A percentile compares a stretch with the other conserved stretches of the same genome.
phyloP scores from a whole-genome alignment of 768 basidiomycete species.

The Suillus tomentosus region DNA sequence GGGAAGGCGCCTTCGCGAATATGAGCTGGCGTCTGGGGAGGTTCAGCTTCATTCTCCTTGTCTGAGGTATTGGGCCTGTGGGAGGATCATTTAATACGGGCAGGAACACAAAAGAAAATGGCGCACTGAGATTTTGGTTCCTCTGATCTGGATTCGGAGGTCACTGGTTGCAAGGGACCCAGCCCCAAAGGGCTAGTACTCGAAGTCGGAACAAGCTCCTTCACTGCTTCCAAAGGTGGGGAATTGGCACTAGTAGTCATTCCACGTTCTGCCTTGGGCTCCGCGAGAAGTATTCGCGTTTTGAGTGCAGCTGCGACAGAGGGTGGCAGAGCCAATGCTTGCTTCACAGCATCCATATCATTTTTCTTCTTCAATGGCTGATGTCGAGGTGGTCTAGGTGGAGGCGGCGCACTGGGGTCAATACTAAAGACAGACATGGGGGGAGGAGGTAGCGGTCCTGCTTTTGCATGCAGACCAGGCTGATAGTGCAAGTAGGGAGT shows the following conservation, averaged over 20 bases:
- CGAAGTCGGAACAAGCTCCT: constrained; percentile 2
- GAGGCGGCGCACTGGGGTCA: constrained; percentile 48
- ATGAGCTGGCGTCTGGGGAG: constrained; percentile 27
- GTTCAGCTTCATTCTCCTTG: background rate
- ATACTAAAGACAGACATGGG: constrained; percentile 58
- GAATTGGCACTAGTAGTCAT: background rate
- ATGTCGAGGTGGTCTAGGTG: constrained; percentile 63
- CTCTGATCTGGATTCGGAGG: background rate
- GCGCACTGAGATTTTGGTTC: background rate
- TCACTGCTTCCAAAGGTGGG: background rate
- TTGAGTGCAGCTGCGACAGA: constrained; percentile 50
- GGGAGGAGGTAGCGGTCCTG: constrained; percentile 73
- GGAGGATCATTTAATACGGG: background rate
- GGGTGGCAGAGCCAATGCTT: constrained; percentile 58
- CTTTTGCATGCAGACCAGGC: constrained; percentile 69
- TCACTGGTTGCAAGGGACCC: background rate
- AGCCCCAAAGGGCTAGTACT: background rate
- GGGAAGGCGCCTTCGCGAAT: constrained; percentile 69
- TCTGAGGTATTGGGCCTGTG: background rate
- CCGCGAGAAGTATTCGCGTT: constrained; percentile 3
- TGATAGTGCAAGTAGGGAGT: constrained; percentile 59
- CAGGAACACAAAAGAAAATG: background rate
- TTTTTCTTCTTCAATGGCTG: constrained; percentile 51
- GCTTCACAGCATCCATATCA: constrained; percentile 60
- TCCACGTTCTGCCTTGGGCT: background rate